These are phyloP conservation scores for Albatrellus ellisii DNA, from an alignment of 768 basidiomycete species.

Conservation along the genomic window DNA sequence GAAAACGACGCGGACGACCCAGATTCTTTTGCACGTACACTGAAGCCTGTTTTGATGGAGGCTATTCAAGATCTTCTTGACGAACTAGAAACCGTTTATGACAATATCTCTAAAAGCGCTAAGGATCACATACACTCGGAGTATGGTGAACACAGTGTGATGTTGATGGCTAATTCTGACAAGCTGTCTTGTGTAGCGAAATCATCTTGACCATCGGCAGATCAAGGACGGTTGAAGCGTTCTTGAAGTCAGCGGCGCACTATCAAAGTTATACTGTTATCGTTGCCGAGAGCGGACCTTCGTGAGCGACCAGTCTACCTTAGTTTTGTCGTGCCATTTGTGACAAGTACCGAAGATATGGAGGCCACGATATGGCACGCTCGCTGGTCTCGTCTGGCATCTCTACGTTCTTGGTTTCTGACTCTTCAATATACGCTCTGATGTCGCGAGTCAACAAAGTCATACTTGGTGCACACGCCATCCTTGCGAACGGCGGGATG, in stretches of 20 bases:
- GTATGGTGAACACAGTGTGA: slow-evolving; percentile 33
- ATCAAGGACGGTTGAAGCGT: slow-evolving; percentile 88
- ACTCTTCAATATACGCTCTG: slow-evolving; percentile 89
- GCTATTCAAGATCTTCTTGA: slow-evolving; percentile 95
- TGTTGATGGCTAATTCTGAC: neutral
- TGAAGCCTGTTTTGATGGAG: slow-evolving; percentile 93
- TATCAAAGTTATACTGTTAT: slow-evolving; percentile 92
- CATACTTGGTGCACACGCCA: slow-evolving; percentile 87
- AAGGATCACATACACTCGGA: slow-evolving; percentile 98
- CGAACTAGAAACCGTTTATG: slow-evolving; percentile 91
- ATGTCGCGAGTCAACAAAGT: slow-evolving; percentile 98
- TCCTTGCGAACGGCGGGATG: slow-evolving; percentile 94
- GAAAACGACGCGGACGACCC: slow-evolving; percentile 68
- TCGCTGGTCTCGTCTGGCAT: slow-evolving; percentile 72
- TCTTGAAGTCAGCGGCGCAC: slow-evolving; percentile 83
- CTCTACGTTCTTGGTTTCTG: slow-evolving; percentile 93
- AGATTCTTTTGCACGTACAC: slow-evolving; percentile 58
- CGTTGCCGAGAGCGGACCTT: slow-evolving; percentile 90
- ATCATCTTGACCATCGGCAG: slow-evolving; percentile 91
- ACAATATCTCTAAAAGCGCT: slow-evolving; percentile 87
- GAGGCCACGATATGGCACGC: slow-evolving; percentile 75
- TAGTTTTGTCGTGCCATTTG: slow-evolving; percentile 2
- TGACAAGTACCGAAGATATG: slow-evolving; percentile 56
- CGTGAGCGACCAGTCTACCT: slow-evolving; percentile 32
- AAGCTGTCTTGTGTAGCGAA: slow-evolving; percentile 40